A percentile compares a stretch with the other conserved stretches of the same genome.
Conservation (phyloP, 208 protist species). For the Vickermania ingenoplastis region DNA sequence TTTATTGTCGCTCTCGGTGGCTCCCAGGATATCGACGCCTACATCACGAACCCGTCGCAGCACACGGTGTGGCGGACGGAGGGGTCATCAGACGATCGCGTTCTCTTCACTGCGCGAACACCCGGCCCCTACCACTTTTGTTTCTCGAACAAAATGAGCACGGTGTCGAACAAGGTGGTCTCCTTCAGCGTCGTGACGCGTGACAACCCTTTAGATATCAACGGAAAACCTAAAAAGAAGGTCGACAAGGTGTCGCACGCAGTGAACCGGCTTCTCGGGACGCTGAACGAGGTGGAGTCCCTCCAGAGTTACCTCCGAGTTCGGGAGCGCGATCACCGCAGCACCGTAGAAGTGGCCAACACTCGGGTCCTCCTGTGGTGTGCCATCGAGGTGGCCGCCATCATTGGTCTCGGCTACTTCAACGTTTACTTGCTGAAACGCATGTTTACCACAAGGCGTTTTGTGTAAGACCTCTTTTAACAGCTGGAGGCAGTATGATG, state of each 20-base stretch:
- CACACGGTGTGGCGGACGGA: conserved; percentile 44
- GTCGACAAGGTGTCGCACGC: conserved; percentile 46
- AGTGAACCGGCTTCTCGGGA: conserved; percentile 49
- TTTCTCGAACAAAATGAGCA: conserved; percentile 86
- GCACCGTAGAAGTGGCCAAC: conserved; percentile 54
- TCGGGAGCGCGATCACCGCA: conserved; percentile 53
- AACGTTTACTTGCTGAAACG: conserved; percentile 72
- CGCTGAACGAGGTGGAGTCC: conserved; percentile 59
- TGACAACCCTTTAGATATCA: conserved; percentile 7
- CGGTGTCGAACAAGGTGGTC: conserved; percentile 68
- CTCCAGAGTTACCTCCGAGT: conserved; percentile 60
- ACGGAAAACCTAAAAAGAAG: conserved; percentile 2
- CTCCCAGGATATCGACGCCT: conserved; percentile 61
- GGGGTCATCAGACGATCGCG: conserved; percentile 43
- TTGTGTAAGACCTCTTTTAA: conserved; percentile 56
- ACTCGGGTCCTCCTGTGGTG: conserved; percentile 54
- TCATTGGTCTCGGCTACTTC: conserved; percentile 49
- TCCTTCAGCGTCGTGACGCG: conserved; percentile 57
- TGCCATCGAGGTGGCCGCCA: conserved; percentile 47
- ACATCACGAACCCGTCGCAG: conserved; percentile 39
- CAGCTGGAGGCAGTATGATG: no score
- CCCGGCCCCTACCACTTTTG: conserved; percentile 69
- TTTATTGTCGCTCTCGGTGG: conserved; percentile 76
- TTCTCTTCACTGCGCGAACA: conserved; percentile 67
- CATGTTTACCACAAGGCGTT: conserved; percentile 65